Base-by-base conservation (phyloP, 768 basidiomycete species). In the Auricularia auricula-judae region DNA sequence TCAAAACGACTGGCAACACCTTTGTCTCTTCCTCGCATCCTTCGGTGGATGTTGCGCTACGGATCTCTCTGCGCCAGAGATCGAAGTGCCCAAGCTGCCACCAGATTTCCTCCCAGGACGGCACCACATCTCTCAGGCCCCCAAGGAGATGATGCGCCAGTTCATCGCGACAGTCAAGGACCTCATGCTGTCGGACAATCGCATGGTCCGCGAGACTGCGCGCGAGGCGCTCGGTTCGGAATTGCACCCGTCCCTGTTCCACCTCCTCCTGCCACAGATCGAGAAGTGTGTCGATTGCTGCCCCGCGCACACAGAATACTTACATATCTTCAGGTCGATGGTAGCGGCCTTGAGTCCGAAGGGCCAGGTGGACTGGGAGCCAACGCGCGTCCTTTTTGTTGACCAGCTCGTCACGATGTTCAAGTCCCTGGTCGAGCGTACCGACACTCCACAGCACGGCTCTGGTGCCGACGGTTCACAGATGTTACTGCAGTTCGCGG, bases 181-280 rank as follows among this genome's bases (percentile, higher is more conserved):
- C 43, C 76, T 88, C 43, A 76, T 95, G 58, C 76, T 88, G 18
- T 76, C 79, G n/a, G 82, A 85, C 12, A 81, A 83, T 62, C 77
- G 84, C 5, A 80, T 82, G 54, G 82, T 88, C 43, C 84, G 92
- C 18, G 89, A 96, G 69, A 79, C 85, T 11, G 89, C 89, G 2
- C 82, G 85, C 67, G 91, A 93, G 64, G 90, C 91, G 0, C 74
- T 97, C 18, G 91, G 93, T 2, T 78, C 80, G 14, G 93, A 97
- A 69, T 77, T 95, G n/a, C 87, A 85, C 66, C 84, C 87, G 35
- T 79, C 82, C 56, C 75, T 91, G 56, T 88, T 90, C 68, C 77
- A 81, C 29, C 81, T 80, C 65, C 75, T 95, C 36, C 78, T 94
- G 61, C 84, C 81, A 66, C 83, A 86, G 66, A 77, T 96, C 64